phyloP scores from a whole-genome alignment of 305 asterid species.

The Rubia occidens region DNA sequence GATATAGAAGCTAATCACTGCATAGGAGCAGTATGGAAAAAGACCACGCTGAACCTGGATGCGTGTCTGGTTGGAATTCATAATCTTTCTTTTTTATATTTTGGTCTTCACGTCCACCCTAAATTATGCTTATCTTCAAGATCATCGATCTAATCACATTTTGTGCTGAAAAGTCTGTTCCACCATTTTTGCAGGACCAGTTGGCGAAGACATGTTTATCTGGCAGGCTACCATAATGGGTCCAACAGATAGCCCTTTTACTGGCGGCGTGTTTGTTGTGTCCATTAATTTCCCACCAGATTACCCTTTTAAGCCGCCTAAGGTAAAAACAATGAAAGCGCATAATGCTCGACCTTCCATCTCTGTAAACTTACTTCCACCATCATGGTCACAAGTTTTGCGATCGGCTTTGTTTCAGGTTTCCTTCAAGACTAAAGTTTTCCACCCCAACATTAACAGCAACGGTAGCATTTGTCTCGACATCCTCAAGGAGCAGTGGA shows the following conservation, averaged over 20 bases:
- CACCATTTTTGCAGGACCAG: conserved; percentile 42
- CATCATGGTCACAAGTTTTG: background rate
- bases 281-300: conserved; percentile 72
- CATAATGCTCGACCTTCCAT: background rate
- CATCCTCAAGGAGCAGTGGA: conserved; percentile 74
- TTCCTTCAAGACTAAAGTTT: conserved; percentile 58
- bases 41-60: background rate
- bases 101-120: background rate
- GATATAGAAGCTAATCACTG: background rate
- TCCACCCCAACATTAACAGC: conserved; percentile 67
- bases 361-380: background rate
- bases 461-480: conserved; percentile 71
- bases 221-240: conserved; percentile 91
- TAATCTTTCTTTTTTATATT: background rate
- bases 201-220: conserved; percentile 69
- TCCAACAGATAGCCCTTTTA: conserved; percentile 63
- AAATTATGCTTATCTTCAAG: background rate
- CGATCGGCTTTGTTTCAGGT: conserved; percentile 28
- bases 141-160: background rate
- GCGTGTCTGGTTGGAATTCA: background rate
- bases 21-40: background rate
- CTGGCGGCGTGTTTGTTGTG: conserved; percentile 67
- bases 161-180: background rate
- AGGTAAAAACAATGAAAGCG: conserved; percentile 28
- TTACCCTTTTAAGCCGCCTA: conserved; percentile 81